Evolutionary conservation across 371 early-diverging fungal genomes (phyloP), one percentile per base, ranked within the genome.

Genomic region (Mortierella sp.): DNA sequence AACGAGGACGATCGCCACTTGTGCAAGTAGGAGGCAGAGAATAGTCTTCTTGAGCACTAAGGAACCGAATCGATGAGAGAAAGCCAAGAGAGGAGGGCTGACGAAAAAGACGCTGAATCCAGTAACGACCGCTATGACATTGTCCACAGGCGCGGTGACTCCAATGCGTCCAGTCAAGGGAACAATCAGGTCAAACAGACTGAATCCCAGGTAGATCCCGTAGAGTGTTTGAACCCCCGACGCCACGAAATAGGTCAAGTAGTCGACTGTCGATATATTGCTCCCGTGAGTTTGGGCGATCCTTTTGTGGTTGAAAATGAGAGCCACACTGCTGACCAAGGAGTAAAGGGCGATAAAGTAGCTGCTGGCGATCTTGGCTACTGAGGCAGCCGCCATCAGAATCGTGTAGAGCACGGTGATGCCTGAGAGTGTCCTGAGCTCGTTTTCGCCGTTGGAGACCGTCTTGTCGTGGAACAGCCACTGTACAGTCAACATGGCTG

Each of bases 141-240:
- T 70, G 83, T 96, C 96, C 10, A 92, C 93, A 29, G 96, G 95
- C 0, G 94, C 90, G 29, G 92, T 91, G 0, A 91, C 89, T 16
- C 96, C 96, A 81, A 93, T 94, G 43, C 96, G 92, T 11, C 95
- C 96, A 1, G 95, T 93, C 77, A 96, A 86, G 0, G 96, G 96
- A 0, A 96, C 94, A 88, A 96, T 92, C 27, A 95, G 84, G 75
- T 93, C 92, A 29, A 93, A 88, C 70, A 93, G 78, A 18, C 91
- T 90, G 75, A 90, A 91, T 1, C 88, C 83, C 38, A 90, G 82
- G 55, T 90, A 90, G 5, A 88, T 86, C 41, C 88, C 90, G 51
- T 92, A 74, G 6, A 89, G 76, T 1, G 90, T 87, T 27, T 92
- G 87, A 0, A 89, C 77, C 4, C 88, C 77, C 4, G 87, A 78